Evolutionary conservation across 768 basidiomycete genomes (phyloP).

Genomic region (Ramaria rubella): DNA sequence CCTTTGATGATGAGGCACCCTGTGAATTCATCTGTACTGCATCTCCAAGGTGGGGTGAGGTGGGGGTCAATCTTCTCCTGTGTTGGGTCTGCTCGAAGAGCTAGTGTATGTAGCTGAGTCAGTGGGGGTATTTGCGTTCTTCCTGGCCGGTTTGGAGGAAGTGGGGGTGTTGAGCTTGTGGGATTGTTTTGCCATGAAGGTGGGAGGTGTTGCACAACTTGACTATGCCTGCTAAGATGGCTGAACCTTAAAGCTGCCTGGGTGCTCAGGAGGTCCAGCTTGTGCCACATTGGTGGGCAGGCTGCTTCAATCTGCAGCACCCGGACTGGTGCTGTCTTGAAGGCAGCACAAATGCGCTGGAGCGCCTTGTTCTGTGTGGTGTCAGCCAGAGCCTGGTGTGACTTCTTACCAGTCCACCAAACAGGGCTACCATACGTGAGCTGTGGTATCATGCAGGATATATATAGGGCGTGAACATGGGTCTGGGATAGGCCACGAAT

Average conservation of each 20-base stretch:
- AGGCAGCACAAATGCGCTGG: no score
- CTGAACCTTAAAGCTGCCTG: no score
- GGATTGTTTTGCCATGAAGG: background rate
- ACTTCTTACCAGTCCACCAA: constrained; percentile 27
- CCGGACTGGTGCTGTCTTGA: no score
- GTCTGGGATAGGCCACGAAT: constrained; percentile 27
- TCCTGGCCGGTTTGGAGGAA: background rate
- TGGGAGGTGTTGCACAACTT: background rate
- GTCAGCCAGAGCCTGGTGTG: constrained; percentile 19
- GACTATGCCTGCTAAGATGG: constrained; percentile 4
- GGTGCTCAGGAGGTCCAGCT: constrained; percentile 6
- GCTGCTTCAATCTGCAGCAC: constrained; percentile 31
- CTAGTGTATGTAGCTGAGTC: background rate
- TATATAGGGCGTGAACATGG: constrained; percentile 25
- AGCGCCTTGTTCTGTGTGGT: constrained; percentile 28
- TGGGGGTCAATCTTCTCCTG: background rate
- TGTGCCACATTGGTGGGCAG: constrained; percentile 22
- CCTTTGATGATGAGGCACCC: background rate
- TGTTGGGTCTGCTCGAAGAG: background rate
- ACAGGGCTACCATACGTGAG: constrained; percentile 28
- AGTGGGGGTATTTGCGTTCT: background rate
- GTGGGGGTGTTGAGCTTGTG: background rate
- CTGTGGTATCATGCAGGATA: constrained; percentile 25
- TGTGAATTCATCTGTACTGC: background rate
- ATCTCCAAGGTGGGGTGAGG: background rate